phyloP scores from a whole-genome alignment of 306 rosid species.

The Quercus aquifolioides region DNA sequence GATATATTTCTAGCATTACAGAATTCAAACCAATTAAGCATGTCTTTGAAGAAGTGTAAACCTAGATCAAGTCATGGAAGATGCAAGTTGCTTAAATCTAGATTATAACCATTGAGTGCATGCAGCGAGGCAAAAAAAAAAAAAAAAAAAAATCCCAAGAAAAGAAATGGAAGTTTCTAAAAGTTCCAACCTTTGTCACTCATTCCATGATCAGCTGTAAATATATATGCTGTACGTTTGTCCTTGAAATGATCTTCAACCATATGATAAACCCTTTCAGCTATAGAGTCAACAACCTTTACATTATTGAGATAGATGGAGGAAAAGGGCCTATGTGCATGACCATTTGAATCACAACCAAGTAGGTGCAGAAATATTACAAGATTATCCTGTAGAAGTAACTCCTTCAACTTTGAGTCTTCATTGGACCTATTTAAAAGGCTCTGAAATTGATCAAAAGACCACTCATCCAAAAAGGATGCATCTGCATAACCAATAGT shows the following conservation, averaged over 20 bases:
- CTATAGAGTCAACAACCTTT: conserved; percentile 80
- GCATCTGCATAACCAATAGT: conserved; percentile 62
- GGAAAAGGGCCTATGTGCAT: conserved; percentile 84
- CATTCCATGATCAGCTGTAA: conserved; percentile 97
- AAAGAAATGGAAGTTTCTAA: not conserved
- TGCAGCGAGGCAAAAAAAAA: not conserved
- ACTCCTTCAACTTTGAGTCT: conserved; percentile 59
- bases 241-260: conserved; percentile 73
- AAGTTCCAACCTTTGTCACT: conserved; percentile 72
- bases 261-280: conserved; percentile 73
- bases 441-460: conserved; percentile 76
- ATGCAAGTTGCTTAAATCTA: not conserved
- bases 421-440: conserved; percentile 69
- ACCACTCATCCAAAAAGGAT: conserved; percentile 90
- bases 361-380: conserved; percentile 78
- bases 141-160: not conserved
- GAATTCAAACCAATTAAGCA: not conserved
- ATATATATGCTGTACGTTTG: conserved; percentile 67
- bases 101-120: not conserved
- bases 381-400: conserved; percentile 69
- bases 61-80: conserved; percentile 15
- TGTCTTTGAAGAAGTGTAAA: conserved; percentile 9
- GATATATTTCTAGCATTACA: conserved; percentile 4
- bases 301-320: conserved; percentile 88
- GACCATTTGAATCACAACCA: conserved; percentile 94